These are phyloP conservation scores for Kwoniella sp. DNA, from an alignment of 768 basidiomycete genomes.

Conservation along the genomic window DNA sequence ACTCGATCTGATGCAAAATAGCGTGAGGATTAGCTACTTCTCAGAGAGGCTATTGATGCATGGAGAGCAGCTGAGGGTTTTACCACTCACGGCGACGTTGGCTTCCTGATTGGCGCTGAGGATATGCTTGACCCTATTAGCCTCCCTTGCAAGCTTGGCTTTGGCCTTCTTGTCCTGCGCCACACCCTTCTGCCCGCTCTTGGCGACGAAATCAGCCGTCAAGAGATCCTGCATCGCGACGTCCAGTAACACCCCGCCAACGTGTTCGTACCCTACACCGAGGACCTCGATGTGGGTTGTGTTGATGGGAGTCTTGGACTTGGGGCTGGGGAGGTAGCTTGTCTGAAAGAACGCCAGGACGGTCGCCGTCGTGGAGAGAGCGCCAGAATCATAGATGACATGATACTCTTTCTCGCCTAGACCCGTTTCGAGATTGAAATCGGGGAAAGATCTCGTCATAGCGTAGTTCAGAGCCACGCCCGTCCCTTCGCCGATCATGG, in stretches of 20 bases:
- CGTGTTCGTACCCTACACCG: constrained; percentile 80
- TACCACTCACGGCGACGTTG: constrained; percentile 65
- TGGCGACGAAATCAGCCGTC: constrained; percentile 69
- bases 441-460: constrained; percentile 86
- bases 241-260: constrained; percentile 83
- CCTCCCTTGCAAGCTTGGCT: constrained; percentile 94
- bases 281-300: constrained; percentile 74
- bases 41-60: neutral
- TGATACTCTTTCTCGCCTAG: constrained; percentile 67
- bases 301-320: constrained; percentile 55
- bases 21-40: neutral
- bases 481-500: constrained; percentile 82
- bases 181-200: constrained; percentile 61
- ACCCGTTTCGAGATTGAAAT: constrained; percentile 39
- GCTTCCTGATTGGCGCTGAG: constrained; percentile 90
- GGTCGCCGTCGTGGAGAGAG: constrained; percentile 60
- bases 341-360: constrained; percentile 56
- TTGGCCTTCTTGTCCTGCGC: constrained; percentile 77
- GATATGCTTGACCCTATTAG: constrained; percentile 83
- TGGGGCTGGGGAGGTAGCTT: constrained; percentile 40
- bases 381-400: constrained; percentile 91
- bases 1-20: constrained; percentile 68
- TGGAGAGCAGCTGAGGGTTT: neutral
- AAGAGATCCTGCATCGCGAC: constrained; percentile 78
- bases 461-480: constrained; percentile 94